These are phyloP conservation scores for Candida alai DNA, from an alignment of 805 yeast species.

Conservation along the genomic window DNA sequence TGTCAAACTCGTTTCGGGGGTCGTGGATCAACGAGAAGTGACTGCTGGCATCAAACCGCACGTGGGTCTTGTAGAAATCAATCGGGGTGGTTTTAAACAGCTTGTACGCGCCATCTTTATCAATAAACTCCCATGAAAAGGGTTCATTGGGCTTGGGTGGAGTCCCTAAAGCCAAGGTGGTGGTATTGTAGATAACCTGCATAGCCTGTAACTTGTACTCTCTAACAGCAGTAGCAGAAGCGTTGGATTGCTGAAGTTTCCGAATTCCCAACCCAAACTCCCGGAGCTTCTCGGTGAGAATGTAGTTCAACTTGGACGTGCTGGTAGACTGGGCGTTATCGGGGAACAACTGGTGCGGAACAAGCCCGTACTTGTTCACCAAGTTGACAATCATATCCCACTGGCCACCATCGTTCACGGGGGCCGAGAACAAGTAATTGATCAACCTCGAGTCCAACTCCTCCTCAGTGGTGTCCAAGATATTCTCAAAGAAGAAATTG, in stretches of 20 bases:
- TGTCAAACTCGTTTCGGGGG: slow-evolving; percentile 69
- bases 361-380: slow-evolving; percentile 75
- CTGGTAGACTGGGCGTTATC: slow-evolving; percentile 60
- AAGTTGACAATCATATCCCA: slow-evolving; percentile 79
- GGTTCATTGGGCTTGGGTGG: slow-evolving; percentile 72
- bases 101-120: slow-evolving; percentile 61
- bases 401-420: slow-evolving; percentile 84
- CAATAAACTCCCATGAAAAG: slow-evolving; percentile 72
- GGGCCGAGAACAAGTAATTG: slow-evolving; percentile 59
- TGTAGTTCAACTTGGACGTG: slow-evolving; percentile 51
- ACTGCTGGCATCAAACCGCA: slow-evolving; percentile 48
- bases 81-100: slow-evolving; percentile 58
- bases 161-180: slow-evolving; percentile 67
- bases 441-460: slow-evolving; percentile 68
- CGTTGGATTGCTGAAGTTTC: slow-evolving; percentile 40
- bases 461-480: slow-evolving; percentile 63
- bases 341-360: slow-evolving; percentile 71
- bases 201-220: slow-evolving; percentile 41
- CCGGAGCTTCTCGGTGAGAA: slow-evolving; percentile 66
- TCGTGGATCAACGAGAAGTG: slow-evolving; percentile 73
- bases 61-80: slow-evolving; percentile 55
- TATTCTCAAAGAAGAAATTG: slow-evolving; percentile 74
- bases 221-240: slow-evolving; percentile 34
- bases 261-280: slow-evolving; percentile 75
- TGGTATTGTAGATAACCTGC: slow-evolving; percentile 59